Percentiles rank a stretch among this genome's conserved stretches.
Conservation (phyloP, 2,329 filamentous ascomycete species). For the Chaetomiaceae sp. region DNA sequence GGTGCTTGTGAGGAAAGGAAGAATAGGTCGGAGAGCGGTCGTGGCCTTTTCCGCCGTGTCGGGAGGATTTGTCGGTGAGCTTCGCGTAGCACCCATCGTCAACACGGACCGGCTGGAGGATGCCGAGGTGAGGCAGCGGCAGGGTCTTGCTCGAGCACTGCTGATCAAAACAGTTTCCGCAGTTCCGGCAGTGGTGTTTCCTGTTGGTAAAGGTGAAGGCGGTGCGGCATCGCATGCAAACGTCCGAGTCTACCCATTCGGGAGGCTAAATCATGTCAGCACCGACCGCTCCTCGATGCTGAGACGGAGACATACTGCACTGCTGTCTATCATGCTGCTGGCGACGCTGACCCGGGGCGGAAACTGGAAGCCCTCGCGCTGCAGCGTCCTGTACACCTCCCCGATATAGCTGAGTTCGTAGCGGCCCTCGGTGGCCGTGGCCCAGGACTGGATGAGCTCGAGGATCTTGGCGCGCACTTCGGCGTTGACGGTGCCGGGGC, state of each 20-base stretch:
- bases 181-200: slow-evolving; percentile 97
- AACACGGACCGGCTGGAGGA: slow-evolving; percentile 84
- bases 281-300: neutral
- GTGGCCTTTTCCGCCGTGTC: slow-evolving; percentile 29
- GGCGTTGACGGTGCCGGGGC: slow-evolving; percentile 68
- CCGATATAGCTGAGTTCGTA: slow-evolving; percentile 80
- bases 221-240: slow-evolving; percentile 96
- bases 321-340: slow-evolving; percentile 98
- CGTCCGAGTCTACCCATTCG: slow-evolving; percentile 96
- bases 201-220: slow-evolving; percentile 96
- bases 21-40: slow-evolving; percentile 45
- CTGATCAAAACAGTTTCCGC: slow-evolving; percentile 94
- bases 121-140: slow-evolving; percentile 87
- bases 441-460: slow-evolving; percentile 91
- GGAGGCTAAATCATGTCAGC: slow-evolving; percentile 61
- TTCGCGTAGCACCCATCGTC: slow-evolving; percentile 95
- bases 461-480: slow-evolving; percentile 88
- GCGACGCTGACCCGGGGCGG: slow-evolving; percentile 81
- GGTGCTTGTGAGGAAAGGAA: slow-evolving; percentile 55
- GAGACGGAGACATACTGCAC: slow-evolving; percentile 61
- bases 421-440: slow-evolving; percentile 79
- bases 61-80: slow-evolving; percentile 69
- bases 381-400: slow-evolving; percentile 78
- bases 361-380: slow-evolving; percentile 82
- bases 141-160: slow-evolving; percentile 88